phyloP scores from a whole-genome alignment of 371 early-diverging fungal species.

The Nematocida parisii region DNA sequence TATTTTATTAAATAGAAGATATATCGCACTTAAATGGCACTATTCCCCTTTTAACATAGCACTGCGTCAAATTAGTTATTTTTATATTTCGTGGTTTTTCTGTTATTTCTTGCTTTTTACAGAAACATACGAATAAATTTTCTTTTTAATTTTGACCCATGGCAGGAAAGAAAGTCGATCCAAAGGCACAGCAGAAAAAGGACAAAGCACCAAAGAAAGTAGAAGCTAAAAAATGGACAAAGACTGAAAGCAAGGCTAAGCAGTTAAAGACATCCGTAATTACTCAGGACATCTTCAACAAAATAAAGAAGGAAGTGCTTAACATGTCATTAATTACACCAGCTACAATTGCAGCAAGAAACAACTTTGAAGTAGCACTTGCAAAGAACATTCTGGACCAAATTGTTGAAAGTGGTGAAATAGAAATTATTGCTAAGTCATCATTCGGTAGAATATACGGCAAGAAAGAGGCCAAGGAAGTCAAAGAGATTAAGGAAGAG shows the following conservation, averaged over 20 bases:
- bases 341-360: conserved; percentile 51
- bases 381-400: conserved; percentile 60
- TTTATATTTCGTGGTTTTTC: too few species aligned
- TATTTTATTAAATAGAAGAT: too few species aligned
- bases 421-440: conserved; percentile 57
- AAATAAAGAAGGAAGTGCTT: conserved; percentile 66
- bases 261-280: conserved; percentile 54
- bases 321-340: conserved; percentile 60
- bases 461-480: conserved; percentile 44
- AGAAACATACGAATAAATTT: conserved; percentile 18
- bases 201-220: conserved; percentile 56
- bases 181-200: conserved; percentile 65
- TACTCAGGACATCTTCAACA: conserved; percentile 58
- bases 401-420: conserved; percentile 49
- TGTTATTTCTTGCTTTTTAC: too few species aligned
- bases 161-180: conserved; percentile 59
- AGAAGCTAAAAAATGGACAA: conserved; percentile 68
- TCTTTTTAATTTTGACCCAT: conserved; percentile 57
- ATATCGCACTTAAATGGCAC: too few species aligned
- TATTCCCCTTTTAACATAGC: too few species aligned
- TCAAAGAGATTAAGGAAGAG: conserved; percentile 20
- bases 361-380: conserved; percentile 63
- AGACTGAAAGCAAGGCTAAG: conserved; percentile 60
- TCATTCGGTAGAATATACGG: conserved; percentile 55
- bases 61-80: too few species aligned